Evolutionary conservation across 179 eudicot species (phyloP).

Genomic region (Vitellaria paradoxa): DNA sequence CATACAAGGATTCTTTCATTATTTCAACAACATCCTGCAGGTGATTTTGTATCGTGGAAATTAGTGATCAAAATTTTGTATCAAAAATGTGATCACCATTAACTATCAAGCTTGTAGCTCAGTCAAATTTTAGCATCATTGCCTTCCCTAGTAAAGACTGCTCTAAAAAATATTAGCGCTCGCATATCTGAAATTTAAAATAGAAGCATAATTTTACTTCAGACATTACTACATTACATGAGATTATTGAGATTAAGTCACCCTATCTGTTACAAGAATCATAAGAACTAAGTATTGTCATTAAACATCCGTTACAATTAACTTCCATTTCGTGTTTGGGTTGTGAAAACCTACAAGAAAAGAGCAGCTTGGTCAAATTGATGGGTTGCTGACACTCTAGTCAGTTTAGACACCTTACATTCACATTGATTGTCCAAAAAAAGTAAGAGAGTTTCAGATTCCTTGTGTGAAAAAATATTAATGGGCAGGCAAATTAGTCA

Average conservation of each 20-base stretch:
- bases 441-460: not conserved
- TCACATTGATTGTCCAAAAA: not conserved
- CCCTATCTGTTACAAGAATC: no score
- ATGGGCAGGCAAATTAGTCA: not conserved
- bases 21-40: slow-evolving; percentile 90
- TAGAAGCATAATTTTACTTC: not conserved
- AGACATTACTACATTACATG: not conserved
- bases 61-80: not conserved
- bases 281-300: no score
- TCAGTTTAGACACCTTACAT: not conserved
- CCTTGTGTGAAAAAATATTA: not conserved
- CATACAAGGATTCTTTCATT: slow-evolving; percentile 95
- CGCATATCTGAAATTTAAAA: not conserved
- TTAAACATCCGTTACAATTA: no score
- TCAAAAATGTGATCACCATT: not conserved
- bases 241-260: not conserved
- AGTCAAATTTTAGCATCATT: not conserved
- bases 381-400: not conserved
- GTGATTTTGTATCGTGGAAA: not conserved
- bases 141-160: not conserved
- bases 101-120: not conserved
- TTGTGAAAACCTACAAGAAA: not conserved
- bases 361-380: not conserved
- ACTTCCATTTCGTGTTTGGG: no score
- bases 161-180: not conserved